phyloP scores from a whole-genome alignment of 768 basidiomycete species.

The Agaricus sinodeliciosus region DNA sequence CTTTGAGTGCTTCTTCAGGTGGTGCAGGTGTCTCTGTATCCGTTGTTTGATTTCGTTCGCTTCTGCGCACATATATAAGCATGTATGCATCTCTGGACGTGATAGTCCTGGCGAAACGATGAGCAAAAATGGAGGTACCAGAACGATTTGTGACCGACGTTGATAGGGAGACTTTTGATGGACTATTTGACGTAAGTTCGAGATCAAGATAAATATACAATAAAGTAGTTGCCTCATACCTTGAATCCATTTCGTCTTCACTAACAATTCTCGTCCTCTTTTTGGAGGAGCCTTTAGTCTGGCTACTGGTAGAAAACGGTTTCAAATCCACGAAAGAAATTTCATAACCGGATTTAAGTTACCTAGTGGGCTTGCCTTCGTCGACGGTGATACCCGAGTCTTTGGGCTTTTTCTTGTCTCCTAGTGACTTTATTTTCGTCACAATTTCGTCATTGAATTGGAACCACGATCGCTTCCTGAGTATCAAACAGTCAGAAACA shows the following conservation, averaged over 20 bases:
- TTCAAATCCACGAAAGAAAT: neutral
- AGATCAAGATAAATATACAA: neutral
- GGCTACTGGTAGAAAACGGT: conserved; percentile 15
- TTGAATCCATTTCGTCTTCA: conserved; percentile 37
- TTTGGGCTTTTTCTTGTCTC: conserved; percentile 33
- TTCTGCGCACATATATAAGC: conserved; percentile 74
- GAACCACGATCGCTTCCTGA: conserved; percentile 72
- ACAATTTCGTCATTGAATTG: conserved; percentile 91
- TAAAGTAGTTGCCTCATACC: neutral
- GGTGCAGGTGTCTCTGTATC: conserved; percentile 29
- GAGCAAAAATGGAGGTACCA: neutral
- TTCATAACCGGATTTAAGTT: neutral
- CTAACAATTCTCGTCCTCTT: conserved; percentile 52
- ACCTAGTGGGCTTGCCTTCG: conserved; percentile 22
- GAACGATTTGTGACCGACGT: neutral
- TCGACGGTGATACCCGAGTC: conserved; percentile 10
- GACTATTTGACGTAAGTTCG: neutral
- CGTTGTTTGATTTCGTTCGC: conserved; percentile 6
- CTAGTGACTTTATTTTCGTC: conserved; percentile 50
- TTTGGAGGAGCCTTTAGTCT: conserved; percentile 33
- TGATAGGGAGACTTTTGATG: neutral
- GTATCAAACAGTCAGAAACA: conserved; percentile 5
- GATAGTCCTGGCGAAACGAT: conserved; percentile 32
- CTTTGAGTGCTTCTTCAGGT: conserved; percentile 46
- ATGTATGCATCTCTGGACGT: conserved; percentile 90